Evolutionary conservation across 164 flowering plant genomes (phyloP).

Genomic region (Akebia trifoliata): DNA sequence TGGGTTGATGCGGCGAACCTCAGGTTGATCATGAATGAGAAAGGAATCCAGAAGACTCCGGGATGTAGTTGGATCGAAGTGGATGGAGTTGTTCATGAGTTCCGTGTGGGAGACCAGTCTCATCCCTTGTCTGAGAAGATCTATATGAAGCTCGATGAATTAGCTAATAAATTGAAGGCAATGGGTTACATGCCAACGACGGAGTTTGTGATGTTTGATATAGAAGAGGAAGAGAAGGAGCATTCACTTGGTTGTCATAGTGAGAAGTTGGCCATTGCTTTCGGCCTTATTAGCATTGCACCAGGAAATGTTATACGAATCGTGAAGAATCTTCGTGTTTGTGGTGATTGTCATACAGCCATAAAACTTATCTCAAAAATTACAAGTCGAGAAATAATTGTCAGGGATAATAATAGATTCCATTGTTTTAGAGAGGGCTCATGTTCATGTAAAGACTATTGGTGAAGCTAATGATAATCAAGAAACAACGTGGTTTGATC

Average conservation of each 20-base stretch:
- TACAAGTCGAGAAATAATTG: conserved; percentile 23
- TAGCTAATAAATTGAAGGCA: conserved; percentile 19
- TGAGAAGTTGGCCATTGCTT: conserved; percentile 33
- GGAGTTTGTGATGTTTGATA: conserved; percentile 25
- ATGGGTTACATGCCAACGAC: conserved; percentile 26
- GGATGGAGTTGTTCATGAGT: conserved; percentile 28
- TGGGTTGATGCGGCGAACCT: conserved; percentile 29
- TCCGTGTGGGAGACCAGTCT: conserved; percentile 23
- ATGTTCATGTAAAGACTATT: conserved; percentile 34
- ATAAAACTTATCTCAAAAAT: conserved; percentile 27
- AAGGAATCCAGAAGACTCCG: conserved; percentile 22
- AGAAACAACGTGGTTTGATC: too few relatives aligned
- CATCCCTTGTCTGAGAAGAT: conserved; percentile 23
- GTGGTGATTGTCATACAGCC: conserved; percentile 30
- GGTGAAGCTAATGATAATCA: conserved; percentile 19
- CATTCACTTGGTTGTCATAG: conserved; percentile 30
- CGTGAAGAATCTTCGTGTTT: conserved; percentile 29
- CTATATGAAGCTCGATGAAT: conserved; percentile 25
- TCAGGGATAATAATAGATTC: conserved; percentile 26
- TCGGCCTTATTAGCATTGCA: conserved; percentile 21
- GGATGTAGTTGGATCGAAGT: conserved; percentile 35
- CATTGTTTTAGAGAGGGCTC: conserved; percentile 28
- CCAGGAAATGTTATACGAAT: conserved; percentile 19
- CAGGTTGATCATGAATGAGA: conserved; percentile 21
- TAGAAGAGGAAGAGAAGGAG: conserved; percentile 36